Conservation (phyloP, 1,284 basidiomycete species). For the Moesziomyces sp. region DNA sequence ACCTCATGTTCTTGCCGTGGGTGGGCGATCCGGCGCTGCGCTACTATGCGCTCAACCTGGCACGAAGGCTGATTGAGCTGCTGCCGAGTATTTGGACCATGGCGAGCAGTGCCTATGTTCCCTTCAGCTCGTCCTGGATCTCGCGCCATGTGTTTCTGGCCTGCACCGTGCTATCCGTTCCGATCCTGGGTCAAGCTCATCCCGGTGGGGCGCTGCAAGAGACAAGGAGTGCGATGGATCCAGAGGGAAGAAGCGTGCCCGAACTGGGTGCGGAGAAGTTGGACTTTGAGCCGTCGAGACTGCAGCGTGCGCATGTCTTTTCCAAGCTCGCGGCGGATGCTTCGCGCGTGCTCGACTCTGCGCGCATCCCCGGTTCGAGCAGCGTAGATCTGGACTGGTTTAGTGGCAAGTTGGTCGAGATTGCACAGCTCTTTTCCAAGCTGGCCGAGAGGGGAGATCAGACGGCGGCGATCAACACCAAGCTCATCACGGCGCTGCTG, state of each 20-base stretch:
- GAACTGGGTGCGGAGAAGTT: neutral
- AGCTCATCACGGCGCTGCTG: slow-evolving; percentile 23
- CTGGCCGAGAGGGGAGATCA: slow-evolving; percentile 29
- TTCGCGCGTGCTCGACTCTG: slow-evolving; percentile 2
- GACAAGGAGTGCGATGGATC: neutral
- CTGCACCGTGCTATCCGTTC: slow-evolving; percentile 27
- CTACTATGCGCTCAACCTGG: slow-evolving; percentile 30
- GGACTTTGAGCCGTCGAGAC: slow-evolving; percentile 17
- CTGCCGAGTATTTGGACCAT: slow-evolving; percentile 38
- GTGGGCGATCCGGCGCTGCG: slow-evolving; percentile 10
- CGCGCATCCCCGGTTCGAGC: slow-evolving; percentile 1
- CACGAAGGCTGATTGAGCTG: slow-evolving; percentile 26
- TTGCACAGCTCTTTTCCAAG: slow-evolving; percentile 15
- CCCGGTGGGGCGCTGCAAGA: neutral
- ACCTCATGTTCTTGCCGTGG: slow-evolving; percentile 37
- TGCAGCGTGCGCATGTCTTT: slow-evolving; percentile 14
- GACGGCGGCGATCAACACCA: slow-evolving; percentile 21
- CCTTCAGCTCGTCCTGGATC: slow-evolving; percentile 33
- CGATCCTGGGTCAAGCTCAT: slow-evolving; percentile 15
- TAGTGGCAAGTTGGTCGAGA: slow-evolving; percentile 25
- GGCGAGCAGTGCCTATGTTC: slow-evolving; percentile 16
- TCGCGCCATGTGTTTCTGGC: slow-evolving; percentile 31
- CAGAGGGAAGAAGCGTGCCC: too few species aligned
- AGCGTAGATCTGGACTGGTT: slow-evolving; percentile 35
- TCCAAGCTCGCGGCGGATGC: slow-evolving; percentile 7